phyloP scores from a whole-genome alignment of 1,284 basidiomycete species.

The Boletellus sp. region DNA sequence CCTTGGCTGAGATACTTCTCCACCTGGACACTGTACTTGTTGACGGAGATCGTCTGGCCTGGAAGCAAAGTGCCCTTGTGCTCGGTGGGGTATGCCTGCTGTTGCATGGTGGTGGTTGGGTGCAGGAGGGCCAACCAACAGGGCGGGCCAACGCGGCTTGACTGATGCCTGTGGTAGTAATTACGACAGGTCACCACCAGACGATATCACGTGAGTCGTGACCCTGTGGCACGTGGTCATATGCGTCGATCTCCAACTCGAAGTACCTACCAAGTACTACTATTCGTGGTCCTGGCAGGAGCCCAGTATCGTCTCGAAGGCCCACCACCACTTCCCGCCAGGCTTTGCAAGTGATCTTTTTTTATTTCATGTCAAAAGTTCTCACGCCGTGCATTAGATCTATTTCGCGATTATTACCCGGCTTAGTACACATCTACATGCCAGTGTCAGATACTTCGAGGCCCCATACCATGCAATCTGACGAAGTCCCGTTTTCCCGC shows the following conservation, averaged over 20 bases:
- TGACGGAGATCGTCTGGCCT: conserved; percentile 88
- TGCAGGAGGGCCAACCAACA: conserved; percentile 5
- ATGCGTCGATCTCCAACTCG: too few relatives aligned
- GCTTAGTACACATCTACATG: conserved; percentile 1
- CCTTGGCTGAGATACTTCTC: conserved; percentile 93
- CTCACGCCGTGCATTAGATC: conserved; percentile 2
- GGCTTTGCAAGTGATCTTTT: neutral
- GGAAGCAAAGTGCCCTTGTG: conserved; percentile 66
- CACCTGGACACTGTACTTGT: conserved; percentile 80
- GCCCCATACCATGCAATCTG: conserved; percentile 15
- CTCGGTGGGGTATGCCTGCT: conserved; percentile 30
- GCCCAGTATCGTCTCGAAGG: neutral
- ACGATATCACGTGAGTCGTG: conserved; percentile 18
- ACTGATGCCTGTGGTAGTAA: neutral
- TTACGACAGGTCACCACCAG: neutral
- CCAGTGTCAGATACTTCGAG: conserved; percentile 6
- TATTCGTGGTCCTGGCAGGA: too few relatives aligned
- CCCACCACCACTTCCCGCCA: neutral
- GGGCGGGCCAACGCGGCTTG: conserved; percentile 5
- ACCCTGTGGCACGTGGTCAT: neutral
- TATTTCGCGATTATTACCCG: neutral
- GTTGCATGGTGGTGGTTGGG: conserved; percentile 27
- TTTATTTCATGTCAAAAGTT: neutral
- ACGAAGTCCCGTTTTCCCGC: conserved; percentile 55
- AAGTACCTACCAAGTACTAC: neutral